phyloP scores from a whole-genome alignment of 176 grass and related monocot species.

The Rhynchospora tenuis region DNA sequence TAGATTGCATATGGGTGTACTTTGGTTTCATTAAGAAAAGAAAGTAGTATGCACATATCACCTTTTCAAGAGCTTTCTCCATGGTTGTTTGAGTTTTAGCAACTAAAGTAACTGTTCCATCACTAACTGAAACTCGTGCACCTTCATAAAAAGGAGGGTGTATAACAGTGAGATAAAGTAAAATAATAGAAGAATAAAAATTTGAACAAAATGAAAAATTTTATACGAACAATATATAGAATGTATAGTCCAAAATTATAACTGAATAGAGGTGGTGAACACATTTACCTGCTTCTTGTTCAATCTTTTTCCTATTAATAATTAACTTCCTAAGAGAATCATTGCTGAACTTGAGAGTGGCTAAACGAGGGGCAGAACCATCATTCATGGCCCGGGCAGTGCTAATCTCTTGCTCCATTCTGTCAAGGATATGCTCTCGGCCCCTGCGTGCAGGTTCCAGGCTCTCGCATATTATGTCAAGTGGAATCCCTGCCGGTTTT shows the following conservation, averaged over 20 bases:
- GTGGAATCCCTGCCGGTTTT: constrained; percentile 98
- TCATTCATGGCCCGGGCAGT: constrained; percentile 59
- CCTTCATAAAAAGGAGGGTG: constrained; percentile 40
- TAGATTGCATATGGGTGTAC: not conserved
- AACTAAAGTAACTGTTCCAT: constrained; percentile 91
- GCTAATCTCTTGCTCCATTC: constrained; percentile 93
- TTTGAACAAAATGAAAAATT: not conserved
- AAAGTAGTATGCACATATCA: constrained; percentile 27
- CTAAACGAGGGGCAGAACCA: constrained; percentile 74
- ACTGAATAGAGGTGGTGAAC: not conserved
- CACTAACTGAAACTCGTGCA: constrained; percentile 65
- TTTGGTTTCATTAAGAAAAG: not conserved
- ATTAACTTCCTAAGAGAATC: constrained; percentile 71
- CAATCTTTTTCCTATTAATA: constrained; percentile 77
- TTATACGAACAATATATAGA: not conserved
- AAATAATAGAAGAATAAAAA: not conserved
- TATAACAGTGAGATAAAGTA: not conserved
- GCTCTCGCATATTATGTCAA: constrained; percentile 92
- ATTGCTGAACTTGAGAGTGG: constrained; percentile 63
- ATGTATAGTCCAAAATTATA: constrained; percentile 19
- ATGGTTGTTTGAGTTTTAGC: constrained; percentile 88
- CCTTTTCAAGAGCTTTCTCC: constrained; percentile 91
- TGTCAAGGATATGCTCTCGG: constrained; percentile 78
- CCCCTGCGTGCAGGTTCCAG: constrained; percentile 76
- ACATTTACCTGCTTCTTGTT: constrained; percentile 77